Evolutionary conservation across 805 yeast genomes (phyloP).

Genomic region (Wickerhamomyces subpelliculosus): DNA sequence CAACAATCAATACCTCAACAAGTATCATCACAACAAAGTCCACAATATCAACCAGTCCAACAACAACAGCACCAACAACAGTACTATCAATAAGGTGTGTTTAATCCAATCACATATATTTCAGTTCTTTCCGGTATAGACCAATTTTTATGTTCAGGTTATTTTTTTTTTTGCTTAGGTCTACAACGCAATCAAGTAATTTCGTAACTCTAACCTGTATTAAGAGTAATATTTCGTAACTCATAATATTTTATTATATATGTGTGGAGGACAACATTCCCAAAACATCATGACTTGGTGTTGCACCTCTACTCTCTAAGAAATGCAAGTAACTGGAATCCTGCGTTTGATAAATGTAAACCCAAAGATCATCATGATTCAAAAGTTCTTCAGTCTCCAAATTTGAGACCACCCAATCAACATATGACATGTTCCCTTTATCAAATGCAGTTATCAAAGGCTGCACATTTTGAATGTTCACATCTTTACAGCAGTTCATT

Average conservation of each 20-base stretch:
- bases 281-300: slow-evolving; percentile 14
- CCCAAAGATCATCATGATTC: slow-evolving; percentile 17
- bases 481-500: slow-evolving; percentile 7
- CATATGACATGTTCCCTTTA: slow-evolving; percentile 3
- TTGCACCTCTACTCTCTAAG: slow-evolving; percentile 15
- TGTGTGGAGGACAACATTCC: not conserved
- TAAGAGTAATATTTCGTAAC: not conserved
- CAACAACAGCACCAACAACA: slow-evolving; percentile 5
- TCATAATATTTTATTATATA: not conserved
- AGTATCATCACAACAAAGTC: slow-evolving; percentile 4
- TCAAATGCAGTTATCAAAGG: slow-evolving; percentile 15
- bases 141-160: not conserved
- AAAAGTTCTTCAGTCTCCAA: slow-evolving; percentile 2
- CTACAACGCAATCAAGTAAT: not conserved
- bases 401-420: slow-evolving; percentile 13
- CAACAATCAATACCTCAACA: slow-evolving; percentile 3
- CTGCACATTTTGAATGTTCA: slow-evolving; percentile 1
- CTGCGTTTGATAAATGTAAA: slow-evolving; percentile 4
- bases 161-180: not conserved
- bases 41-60: slow-evolving; percentile 5
- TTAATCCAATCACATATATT: not conserved
- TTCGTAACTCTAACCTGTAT: no score
- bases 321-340: slow-evolving; percentile 7
- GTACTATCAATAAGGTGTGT: slow-evolving; percentile 12
- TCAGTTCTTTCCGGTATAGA: not conserved